Conservation (phyloP, 2,329 filamentous ascomycete genomes). For the Fusarium napiforme region DNA sequence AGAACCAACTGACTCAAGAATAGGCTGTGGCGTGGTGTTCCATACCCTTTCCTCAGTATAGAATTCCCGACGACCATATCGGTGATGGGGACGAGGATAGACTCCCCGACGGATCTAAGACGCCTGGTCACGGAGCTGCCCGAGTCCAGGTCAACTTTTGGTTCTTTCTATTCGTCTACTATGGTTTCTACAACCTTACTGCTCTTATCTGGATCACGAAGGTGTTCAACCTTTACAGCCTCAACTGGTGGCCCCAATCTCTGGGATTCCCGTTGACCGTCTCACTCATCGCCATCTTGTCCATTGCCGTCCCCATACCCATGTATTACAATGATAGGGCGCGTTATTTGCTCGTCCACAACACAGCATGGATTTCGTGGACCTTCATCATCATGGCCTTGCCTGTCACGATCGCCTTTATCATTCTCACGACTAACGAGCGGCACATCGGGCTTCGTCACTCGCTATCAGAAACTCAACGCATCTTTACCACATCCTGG, state of each 20-base stretch:
- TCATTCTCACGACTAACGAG: constrained; percentile 71
- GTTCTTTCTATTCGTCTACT: constrained; percentile 78
- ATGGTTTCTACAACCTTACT: constrained; percentile 74
- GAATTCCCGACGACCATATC: constrained; percentile 59
- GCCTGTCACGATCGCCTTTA: constrained; percentile 73
- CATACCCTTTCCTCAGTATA: constrained; percentile 72
- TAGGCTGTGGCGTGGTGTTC: constrained; percentile 73
- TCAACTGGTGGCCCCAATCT: constrained; percentile 76
- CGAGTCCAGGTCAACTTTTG: constrained; percentile 75
- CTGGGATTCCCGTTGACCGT: constrained; percentile 74
- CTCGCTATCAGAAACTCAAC: constrained; percentile 72
- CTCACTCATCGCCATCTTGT: constrained; percentile 69
- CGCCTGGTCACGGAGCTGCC: constrained; percentile 71
- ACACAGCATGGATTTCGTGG: constrained; percentile 76
- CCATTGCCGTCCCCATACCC: constrained; percentile 68
- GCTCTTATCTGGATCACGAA: constrained; percentile 78
- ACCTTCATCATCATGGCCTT: constrained; percentile 77
- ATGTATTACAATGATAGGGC: constrained; percentile 66
- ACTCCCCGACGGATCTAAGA: constrained; percentile 51
- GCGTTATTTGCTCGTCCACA: constrained; percentile 67
- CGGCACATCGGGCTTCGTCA: constrained; percentile 70
- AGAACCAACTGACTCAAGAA: constrained; percentile 9
- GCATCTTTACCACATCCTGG: constrained; percentile 74
- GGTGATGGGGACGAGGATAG: constrained; percentile 51
- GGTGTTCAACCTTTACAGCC: constrained; percentile 75